A percentile compares a stretch with the other conserved stretches of the same genome.
Conservation (phyloP, 1,284 basidiomycete genomes). For the Schizophyllum amplum region DNA sequence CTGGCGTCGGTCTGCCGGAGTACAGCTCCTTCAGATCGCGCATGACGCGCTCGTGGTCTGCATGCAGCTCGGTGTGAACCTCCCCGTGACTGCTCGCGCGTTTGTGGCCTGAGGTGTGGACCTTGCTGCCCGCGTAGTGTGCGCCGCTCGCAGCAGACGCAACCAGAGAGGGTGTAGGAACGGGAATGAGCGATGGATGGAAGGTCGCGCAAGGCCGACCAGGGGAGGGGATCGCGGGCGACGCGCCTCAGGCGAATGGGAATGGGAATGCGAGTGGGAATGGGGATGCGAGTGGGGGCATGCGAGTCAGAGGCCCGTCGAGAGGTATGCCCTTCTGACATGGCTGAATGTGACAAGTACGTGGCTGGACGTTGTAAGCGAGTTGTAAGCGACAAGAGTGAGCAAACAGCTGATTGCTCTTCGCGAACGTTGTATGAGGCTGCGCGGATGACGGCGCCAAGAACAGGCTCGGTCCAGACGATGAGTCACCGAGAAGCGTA, state of each 20-base stretch:
- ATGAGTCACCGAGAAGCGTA: too few species aligned
- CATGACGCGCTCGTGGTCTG: slow-evolving; percentile 35
- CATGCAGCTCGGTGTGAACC: slow-evolving; percentile 26
- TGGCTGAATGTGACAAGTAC: too few species aligned
- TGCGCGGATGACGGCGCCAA: not conserved
- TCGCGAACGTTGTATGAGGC: too few species aligned
- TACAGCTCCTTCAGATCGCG: slow-evolving; percentile 54
- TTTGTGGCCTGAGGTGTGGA: slow-evolving; percentile 27
- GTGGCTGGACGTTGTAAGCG: too few species aligned
- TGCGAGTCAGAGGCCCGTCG: too few species aligned
- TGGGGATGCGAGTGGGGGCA: not conserved
- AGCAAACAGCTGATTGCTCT: too few species aligned
- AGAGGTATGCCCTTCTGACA: too few species aligned
- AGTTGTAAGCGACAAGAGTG: too few species aligned
- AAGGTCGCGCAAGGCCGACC: slow-evolving; percentile 31
- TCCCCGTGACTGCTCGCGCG: slow-evolving; percentile 10
- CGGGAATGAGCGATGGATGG: slow-evolving; percentile 32
- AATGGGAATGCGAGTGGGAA: not conserved
- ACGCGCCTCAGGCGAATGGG: not conserved
- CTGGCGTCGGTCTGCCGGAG: slow-evolving; percentile 42
- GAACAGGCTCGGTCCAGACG: too few species aligned
- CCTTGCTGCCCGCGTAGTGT: slow-evolving; percentile 43
- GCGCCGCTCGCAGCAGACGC: slow-evolving; percentile 49
- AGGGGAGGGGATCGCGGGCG: not conserved
- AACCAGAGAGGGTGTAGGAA: slow-evolving; percentile 44